Conservation (phyloP, 345 rosid species). For the Diplotaxis tenuifolia region DNA sequence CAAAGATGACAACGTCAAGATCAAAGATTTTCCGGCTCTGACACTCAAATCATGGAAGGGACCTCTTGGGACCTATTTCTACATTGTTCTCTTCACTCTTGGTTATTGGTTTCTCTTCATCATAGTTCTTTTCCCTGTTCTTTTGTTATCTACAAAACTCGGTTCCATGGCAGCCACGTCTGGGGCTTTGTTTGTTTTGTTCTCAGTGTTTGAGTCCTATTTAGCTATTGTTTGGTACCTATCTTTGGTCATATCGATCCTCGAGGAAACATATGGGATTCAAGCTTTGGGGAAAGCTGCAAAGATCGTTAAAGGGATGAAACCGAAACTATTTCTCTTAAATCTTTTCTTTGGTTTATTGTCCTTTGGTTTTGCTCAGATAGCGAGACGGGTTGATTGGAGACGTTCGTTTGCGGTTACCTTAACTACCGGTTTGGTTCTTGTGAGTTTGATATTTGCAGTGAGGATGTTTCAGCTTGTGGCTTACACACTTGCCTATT, state of each 20-base stretch:
- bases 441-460: constrained; percentile 19
- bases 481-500: constrained; percentile 50
- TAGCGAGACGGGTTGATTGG: not conserved
- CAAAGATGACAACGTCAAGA: constrained; percentile 26
- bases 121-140: constrained; percentile 13
- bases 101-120: constrained; percentile 41
- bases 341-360: constrained; percentile 36
- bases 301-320: constrained; percentile 48
- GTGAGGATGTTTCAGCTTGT: constrained; percentile 40
- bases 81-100: constrained; percentile 32
- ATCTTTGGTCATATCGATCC: constrained; percentile 53
- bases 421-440: constrained; percentile 29
- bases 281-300: constrained; percentile 63
- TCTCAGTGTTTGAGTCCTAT: constrained; percentile 33
- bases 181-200: not conserved
- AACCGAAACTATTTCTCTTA: constrained; percentile 46
- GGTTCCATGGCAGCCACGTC: not conserved
- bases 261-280: constrained; percentile 52
- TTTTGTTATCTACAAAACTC: not conserved
- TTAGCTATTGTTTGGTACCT: constrained; percentile 49
- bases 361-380: not conserved
- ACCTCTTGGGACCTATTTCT: constrained; percentile 46
- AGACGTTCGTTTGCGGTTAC: not conserved
- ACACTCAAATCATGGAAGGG: constrained; percentile 39
- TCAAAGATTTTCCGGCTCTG: constrained; percentile 31